A percentile compares a stretch with the other conserved stretches of the same genome.
phyloP scores from a whole-genome alignment of 257 asterid genomes.

The Coffea eugenioides region DNA sequence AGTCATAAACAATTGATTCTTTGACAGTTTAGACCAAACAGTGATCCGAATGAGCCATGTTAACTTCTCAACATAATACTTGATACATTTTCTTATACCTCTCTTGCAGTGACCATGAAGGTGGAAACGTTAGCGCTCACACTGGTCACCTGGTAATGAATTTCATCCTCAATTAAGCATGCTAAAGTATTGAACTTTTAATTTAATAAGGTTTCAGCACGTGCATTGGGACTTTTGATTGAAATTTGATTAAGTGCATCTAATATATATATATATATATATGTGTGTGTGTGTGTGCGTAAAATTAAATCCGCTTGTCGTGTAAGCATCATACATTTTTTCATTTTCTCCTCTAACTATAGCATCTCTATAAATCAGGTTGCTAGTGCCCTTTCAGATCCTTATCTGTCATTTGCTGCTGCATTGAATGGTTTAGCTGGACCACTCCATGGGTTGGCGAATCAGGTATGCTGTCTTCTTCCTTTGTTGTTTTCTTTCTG shows the following conservation, averaged over 20 bases:
- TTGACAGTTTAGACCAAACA: conserved; percentile 3
- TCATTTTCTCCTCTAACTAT: neutral
- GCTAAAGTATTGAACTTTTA: conserved; percentile 12
- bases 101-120: conserved; percentile 92
- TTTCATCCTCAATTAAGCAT: conserved; percentile 7
- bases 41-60: neutral
- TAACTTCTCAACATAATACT: neutral
- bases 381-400: conserved; percentile 98
- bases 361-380: conserved; percentile 52
- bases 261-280: too few relatives aligned
- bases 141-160: conserved; percentile 95
- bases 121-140: conserved; percentile 99
- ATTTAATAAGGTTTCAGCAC: neutral
- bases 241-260: neutral
- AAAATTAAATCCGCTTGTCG: neutral
- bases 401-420: conserved; percentile 98
- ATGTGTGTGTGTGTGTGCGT: neutral
- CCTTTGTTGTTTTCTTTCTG: neutral
- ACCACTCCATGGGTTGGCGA: conserved; percentile 99
- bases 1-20: conserved; percentile 13
- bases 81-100: conserved; percentile 1
- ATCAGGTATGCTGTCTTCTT: conserved; percentile 63
- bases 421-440: conserved; percentile 99
- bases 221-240: neutral
- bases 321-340: too few relatives aligned